phyloP scores from a whole-genome alignment of 345 rosid species.

The Xanthoceras sorbifolium region DNA sequence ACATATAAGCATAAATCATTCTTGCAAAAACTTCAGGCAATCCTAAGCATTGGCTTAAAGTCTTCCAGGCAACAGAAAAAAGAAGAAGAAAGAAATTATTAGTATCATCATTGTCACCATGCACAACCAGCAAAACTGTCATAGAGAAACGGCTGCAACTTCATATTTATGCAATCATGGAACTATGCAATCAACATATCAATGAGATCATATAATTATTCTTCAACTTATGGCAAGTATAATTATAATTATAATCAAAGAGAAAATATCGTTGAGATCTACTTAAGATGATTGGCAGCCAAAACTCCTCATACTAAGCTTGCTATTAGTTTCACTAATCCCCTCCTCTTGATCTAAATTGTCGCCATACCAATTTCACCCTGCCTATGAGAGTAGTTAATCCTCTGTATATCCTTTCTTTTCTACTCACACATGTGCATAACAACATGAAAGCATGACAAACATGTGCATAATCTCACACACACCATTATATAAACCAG shows the following conservation, averaged over 20 bases:
- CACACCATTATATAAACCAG: not conserved
- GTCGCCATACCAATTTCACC: not conserved
- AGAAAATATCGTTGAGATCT: not conserved
- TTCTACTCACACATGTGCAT: not conserved
- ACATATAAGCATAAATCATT: too few relatives aligned
- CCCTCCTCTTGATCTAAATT: not conserved
- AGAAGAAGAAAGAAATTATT: too few relatives aligned
- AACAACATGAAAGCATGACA: not conserved
- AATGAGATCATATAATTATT: not conserved
- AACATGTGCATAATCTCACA: not conserved
- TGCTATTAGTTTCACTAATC: not conserved
- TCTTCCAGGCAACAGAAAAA: not conserved
- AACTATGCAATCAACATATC: too few relatives aligned
- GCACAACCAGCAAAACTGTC: not conserved
- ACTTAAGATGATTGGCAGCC: not conserved
- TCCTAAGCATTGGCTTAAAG: not conserved
- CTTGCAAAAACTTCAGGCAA: constrained; percentile 4
- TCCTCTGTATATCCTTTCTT: not conserved
- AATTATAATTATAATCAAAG: not conserved
- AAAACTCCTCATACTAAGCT: not conserved
- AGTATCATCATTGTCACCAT: too few relatives aligned
- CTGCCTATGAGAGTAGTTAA: not conserved
- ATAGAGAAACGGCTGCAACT: not conserved
- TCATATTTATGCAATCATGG: not conserved
- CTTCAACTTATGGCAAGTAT: not conserved